These are phyloP conservation scores for Solanum hybrid DNA, from an alignment of 305 asterid genomes.

Conservation along the genomic window DNA sequence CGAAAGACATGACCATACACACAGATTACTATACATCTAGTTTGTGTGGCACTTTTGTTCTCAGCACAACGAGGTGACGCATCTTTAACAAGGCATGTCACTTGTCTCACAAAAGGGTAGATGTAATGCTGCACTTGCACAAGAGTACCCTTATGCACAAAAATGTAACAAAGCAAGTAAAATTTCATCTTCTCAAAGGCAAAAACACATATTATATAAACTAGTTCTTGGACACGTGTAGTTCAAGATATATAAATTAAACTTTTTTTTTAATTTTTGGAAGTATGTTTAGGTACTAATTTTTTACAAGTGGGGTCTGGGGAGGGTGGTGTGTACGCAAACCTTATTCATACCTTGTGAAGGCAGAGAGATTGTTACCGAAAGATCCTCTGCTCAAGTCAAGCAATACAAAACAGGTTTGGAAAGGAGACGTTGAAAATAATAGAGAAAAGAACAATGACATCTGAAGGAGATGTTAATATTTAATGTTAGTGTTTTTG, in stretches of 20 bases:
- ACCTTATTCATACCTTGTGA: background rate
- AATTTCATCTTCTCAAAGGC: too few relatives aligned
- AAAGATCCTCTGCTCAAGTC: background rate
- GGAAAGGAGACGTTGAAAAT: background rate
- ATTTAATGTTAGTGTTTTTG: background rate
- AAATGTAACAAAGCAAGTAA: too few relatives aligned
- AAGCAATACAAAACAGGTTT: background rate
- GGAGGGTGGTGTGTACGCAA: background rate
- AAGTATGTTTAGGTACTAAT: too few relatives aligned
- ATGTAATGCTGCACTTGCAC: background rate
- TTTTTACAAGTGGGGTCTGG: background rate
- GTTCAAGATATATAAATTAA: background rate
- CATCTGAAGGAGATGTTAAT: background rate
- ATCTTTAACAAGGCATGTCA: background rate
- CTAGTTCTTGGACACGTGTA: background rate
- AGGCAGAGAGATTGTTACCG: background rate
- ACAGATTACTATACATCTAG: too few relatives aligned
- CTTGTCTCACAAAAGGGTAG: background rate
- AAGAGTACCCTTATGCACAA: too few relatives aligned
- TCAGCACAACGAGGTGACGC: too few relatives aligned
- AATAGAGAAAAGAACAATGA: background rate
- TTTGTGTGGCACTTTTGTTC: background rate
- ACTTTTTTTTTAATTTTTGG: too few relatives aligned
- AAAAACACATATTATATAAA: too few relatives aligned
- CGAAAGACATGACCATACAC: background rate